Conservation (phyloP, 139 green algal species). For the Coelastrella sp. region DNA sequence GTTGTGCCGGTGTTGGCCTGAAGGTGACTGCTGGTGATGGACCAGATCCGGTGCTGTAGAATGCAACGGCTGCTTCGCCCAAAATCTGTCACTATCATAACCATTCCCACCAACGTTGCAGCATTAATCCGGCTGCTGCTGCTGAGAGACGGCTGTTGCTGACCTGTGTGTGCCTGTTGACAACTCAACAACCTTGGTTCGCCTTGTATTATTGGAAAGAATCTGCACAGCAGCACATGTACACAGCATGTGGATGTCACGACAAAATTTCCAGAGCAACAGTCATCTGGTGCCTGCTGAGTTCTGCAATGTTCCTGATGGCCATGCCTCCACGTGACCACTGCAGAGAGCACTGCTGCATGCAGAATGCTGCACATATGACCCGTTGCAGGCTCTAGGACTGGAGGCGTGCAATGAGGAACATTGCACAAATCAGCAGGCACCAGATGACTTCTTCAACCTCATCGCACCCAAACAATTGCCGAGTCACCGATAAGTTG, state of each 20-base stretch:
- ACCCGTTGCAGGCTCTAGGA: neutral
- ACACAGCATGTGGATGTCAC: neutral
- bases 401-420: too few species aligned
- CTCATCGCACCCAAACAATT: neutral
- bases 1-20: too few species aligned
- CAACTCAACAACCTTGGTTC: conserved; percentile 95
- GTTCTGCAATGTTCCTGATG: too few species aligned
- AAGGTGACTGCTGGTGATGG: neutral
- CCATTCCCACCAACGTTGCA: neutral
- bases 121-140: neutral
- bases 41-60: neutral
- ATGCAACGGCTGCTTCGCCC: neutral
- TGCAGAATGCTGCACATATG: neutral
- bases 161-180: conserved; percentile 88
- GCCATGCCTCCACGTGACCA: too few species aligned
- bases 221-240: conserved; percentile 58
- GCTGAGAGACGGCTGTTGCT: neutral
- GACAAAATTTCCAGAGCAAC: too few species aligned
- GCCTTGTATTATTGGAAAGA: conserved; percentile 90
- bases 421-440: too few species aligned
- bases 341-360: too few species aligned
- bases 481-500: too few species aligned
- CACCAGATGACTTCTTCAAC: too few species aligned
- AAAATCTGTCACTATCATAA: neutral
- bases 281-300: too few species aligned